Percentiles rank a stretch among this genome's conserved stretches.
Conservation (phyloP, 495 filamentous ascomycete species). For the Neurospora sp. region DNA sequence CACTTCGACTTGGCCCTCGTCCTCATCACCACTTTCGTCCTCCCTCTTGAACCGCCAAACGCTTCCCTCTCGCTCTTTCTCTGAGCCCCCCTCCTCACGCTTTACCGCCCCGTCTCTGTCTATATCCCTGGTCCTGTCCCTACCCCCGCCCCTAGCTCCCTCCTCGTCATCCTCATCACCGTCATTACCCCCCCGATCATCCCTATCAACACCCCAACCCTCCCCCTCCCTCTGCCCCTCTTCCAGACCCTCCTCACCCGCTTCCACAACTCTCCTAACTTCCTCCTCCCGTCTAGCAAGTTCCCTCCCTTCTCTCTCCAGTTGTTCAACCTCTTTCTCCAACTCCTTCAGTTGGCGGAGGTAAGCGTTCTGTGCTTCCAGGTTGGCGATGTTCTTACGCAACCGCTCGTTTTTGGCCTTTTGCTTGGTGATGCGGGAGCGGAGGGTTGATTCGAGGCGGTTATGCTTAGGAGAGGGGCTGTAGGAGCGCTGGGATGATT, state of each 20-base stretch:
- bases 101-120: neutral
- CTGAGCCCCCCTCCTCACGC: neutral
- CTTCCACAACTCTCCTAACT: neutral
- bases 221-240: too few species aligned
- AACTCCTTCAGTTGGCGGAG: neutral
- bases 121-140: neutral
- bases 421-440: neutral
- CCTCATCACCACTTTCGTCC: neutral
- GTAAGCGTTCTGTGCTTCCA: neutral
- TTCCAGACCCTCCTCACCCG: neutral
- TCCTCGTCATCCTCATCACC: neutral
- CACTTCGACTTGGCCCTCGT: neutral
- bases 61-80: neutral
- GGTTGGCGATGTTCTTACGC: neutral
- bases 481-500: neutral
- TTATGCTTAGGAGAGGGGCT: neutral
- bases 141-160: too few species aligned
- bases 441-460: neutral
- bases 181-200: too few species aligned
- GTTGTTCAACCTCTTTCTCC: neutral
- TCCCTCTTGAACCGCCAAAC: neutral
- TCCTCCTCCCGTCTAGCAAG: neutral
- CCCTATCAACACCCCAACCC: neutral
- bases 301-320: neutral
- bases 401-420: neutral